A percentile compares a stretch with the other conserved stretches of the same genome.
Evolutionary conservation across 257 asterid genomes (phyloP).

Genomic region (Catharanthus roseus): DNA sequence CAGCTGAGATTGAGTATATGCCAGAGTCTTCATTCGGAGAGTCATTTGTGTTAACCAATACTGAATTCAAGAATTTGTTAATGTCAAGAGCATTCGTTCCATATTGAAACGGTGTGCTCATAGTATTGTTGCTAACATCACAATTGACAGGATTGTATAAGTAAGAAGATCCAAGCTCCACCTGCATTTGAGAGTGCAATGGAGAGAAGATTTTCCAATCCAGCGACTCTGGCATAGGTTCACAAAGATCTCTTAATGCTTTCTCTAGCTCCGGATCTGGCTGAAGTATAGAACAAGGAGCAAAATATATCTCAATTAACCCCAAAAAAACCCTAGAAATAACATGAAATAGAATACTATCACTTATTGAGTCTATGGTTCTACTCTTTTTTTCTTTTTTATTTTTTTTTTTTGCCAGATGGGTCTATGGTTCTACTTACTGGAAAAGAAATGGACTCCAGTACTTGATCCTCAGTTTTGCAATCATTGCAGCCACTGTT

Average conservation of each 20-base stretch:
- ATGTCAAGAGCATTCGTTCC: conserved; percentile 53
- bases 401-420: too few relatives aligned
- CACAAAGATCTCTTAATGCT: conserved; percentile 34
- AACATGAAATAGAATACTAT: not conserved
- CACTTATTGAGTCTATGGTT: not conserved
- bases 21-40: conserved; percentile 26
- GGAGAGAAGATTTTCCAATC: conserved; percentile 70
- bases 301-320: not conserved
- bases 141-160: conserved; percentile 19
- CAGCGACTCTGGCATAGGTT: conserved; percentile 26
- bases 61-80: conserved; percentile 48
- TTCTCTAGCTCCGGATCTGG: conserved; percentile 58
- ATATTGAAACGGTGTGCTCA: conserved; percentile 34
- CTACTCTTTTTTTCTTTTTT: too few relatives aligned
- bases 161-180: conserved; percentile 50
- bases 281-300: conserved; percentile 31
- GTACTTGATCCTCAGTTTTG: conserved; percentile 21
- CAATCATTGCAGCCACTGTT: conserved; percentile 22
- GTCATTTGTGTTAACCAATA: conserved; percentile 49
- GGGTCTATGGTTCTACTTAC: conserved; percentile 34
- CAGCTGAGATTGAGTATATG: conserved; percentile 3
- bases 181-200: conserved; percentile 59
- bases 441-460: conserved; percentile 36
- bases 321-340: not conserved
- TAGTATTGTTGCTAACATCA: conserved; percentile 26